Conservation (phyloP, 495 filamentous ascomycete genomes). For the Antarctomyces pellizariae region DNA sequence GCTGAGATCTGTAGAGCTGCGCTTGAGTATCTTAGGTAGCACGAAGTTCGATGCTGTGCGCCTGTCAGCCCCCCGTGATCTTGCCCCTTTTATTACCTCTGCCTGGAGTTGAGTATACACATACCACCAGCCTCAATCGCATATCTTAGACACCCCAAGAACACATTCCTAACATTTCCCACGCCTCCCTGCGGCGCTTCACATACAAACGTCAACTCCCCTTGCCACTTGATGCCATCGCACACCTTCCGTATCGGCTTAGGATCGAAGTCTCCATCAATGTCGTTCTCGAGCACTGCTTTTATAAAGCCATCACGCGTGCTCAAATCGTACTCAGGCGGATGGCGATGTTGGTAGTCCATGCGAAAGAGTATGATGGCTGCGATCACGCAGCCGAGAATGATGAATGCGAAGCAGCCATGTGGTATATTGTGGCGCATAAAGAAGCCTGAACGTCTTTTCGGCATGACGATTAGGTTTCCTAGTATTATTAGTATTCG, state of each 20-base stretch:
- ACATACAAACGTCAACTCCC: constrained; percentile 14
- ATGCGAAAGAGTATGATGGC: too few relatives aligned
- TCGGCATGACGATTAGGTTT: too few relatives aligned
- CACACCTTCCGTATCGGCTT: constrained; percentile 11
- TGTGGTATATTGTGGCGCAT: too few relatives aligned
- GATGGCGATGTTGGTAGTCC: too few relatives aligned
- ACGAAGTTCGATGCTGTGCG: constrained; percentile 17
- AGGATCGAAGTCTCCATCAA: constrained; percentile 15
- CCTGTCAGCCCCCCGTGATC: background rate
- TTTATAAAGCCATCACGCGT: constrained; percentile 13
- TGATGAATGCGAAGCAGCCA: too few relatives aligned
- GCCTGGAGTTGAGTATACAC: constrained; percentile 2
- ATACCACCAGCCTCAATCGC: constrained; percentile 22
- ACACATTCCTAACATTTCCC: constrained; percentile 13
- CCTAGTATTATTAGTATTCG: too few relatives aligned
- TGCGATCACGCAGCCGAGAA: too few relatives aligned
- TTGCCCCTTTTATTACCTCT: background rate
- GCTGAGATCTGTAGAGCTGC: constrained; percentile 13
- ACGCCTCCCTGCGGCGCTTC: constrained; percentile 12
- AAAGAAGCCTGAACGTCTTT: too few relatives aligned
- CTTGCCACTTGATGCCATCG: constrained; percentile 12
- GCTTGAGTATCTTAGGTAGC: constrained; percentile 19
- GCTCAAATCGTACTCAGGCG: too few relatives aligned
- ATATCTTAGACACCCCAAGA: constrained; percentile 23
- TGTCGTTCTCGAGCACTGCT: constrained; percentile 10